Evolutionary conservation across 805 yeast species (phyloP).

Genomic region (Cyberlindnera mrakii): DNA sequence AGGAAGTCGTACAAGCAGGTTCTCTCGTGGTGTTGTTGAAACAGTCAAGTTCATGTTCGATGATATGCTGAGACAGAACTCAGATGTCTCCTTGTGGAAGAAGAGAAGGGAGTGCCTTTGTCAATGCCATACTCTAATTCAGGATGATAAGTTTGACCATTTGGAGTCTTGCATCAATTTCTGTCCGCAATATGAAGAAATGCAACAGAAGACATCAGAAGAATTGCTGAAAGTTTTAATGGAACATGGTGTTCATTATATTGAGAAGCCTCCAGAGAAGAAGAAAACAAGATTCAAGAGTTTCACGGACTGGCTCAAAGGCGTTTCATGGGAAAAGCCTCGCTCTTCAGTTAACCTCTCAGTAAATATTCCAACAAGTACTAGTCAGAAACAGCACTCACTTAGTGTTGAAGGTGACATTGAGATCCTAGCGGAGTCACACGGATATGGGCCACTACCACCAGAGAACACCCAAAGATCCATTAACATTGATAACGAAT

Average conservation of each 20-base stretch:
- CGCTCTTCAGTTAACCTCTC: neutral
- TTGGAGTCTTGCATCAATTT: neutral
- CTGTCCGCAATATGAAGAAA: neutral
- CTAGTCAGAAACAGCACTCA: neutral
- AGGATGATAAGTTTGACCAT: neutral
- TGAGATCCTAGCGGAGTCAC: constrained; percentile 10
- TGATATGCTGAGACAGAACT: neutral
- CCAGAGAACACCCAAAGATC: neutral
- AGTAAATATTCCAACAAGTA: neutral
- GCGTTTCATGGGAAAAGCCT: neutral
- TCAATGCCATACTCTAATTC: neutral
- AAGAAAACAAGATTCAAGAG: neutral
- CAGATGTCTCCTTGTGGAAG: neutral
- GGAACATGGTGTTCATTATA: constrained; percentile 10
- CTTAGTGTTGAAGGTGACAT: neutral
- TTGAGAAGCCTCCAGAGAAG: constrained; percentile 1
- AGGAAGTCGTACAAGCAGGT: neutral
- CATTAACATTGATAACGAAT: neutral
- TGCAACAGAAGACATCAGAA: neutral
- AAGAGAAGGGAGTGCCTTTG: neutral
- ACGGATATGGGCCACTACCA: neutral
- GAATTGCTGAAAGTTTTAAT: constrained; percentile 1
- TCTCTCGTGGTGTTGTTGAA: constrained; percentile 2
- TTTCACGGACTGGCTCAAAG: neutral
- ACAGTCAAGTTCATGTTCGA: constrained; percentile 1